A percentile compares a stretch with the other conserved stretches of the same genome.
Evolutionary conservation across 441 rosid species (phyloP).

Genomic region (Adansonia grandidieri): DNA sequence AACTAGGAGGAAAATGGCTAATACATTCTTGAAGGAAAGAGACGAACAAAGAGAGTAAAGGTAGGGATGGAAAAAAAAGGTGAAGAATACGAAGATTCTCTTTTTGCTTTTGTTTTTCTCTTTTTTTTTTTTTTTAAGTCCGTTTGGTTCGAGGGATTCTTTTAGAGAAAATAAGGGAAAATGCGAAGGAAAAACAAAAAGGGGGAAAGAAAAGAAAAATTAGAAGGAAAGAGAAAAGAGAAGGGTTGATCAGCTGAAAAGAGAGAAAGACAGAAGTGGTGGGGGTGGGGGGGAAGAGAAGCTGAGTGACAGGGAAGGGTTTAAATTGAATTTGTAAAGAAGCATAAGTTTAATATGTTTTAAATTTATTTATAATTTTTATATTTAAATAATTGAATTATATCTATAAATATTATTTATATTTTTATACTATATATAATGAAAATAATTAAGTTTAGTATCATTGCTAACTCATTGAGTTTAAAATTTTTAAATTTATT

Average conservation of each 20-base stretch:
- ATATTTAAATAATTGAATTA: too few relatives aligned
- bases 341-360: too few relatives aligned
- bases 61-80: not conserved
- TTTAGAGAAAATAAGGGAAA: constrained; percentile 39
- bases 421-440: too few relatives aligned
- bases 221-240: not conserved
- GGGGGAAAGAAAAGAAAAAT: too few relatives aligned
- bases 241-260: constrained; percentile 10
- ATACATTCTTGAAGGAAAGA: constrained; percentile 16
- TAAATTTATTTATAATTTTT: too few relatives aligned
- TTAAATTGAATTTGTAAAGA: too few relatives aligned
- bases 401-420: too few relatives aligned
- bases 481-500: too few relatives aligned
- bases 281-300: not conserved
- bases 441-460: too few relatives aligned
- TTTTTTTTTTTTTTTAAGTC: not conserved
- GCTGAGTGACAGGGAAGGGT: constrained; percentile 27
- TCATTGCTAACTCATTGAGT: too few relatives aligned
- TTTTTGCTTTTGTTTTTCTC: constrained; percentile 6
- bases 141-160: constrained; percentile 25
- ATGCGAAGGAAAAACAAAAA: constrained; percentile 5
- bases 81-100: constrained; percentile 34
- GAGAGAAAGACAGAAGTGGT: too few relatives aligned
- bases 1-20: constrained; percentile 5
- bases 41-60: constrained; percentile 33